Evolutionary conservation across 1,284 basidiomycete genomes (phyloP).

Genomic region (Pyrrhoderma lamaoense): DNA sequence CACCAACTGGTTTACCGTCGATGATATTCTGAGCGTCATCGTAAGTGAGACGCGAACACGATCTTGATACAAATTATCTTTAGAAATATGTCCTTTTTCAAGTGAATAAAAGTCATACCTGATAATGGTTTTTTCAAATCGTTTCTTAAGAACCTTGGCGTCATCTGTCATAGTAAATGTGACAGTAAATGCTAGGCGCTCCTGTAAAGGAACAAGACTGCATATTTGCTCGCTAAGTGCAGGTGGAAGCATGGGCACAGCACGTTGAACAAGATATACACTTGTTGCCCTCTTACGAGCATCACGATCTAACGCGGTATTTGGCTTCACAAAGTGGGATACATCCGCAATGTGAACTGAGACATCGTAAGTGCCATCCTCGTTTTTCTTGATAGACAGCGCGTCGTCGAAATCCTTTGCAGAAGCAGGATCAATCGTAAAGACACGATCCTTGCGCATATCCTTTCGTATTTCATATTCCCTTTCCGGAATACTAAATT

Average conservation of each 20-base stretch:
- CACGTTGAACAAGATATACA: conserved; percentile 92
- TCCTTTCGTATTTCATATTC: conserved; percentile 86
- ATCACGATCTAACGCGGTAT: conserved; percentile 95
- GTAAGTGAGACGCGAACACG: conserved; percentile 83
- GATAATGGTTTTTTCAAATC: conserved; percentile 91
- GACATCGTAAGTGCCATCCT: conserved; percentile 87
- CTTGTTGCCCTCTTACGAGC: conserved; percentile 95
- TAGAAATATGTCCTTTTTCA: conserved; percentile 3
- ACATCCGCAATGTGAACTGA: conserved; percentile 96
- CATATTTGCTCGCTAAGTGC: conserved; percentile 87
- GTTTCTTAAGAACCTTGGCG: conserved; percentile 77
- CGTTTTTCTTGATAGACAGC: conserved; percentile 79
- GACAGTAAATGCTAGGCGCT: conserved; percentile 85
- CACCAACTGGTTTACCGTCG: conserved; percentile 59
- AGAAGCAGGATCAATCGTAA: conserved; percentile 87
- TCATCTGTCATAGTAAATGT: conserved; percentile 85
- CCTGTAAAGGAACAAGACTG: conserved; percentile 80
- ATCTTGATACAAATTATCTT: conserved; percentile 40
- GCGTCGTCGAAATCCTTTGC: conserved; percentile 96
- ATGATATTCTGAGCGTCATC: conserved; percentile 76
- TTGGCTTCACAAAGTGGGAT: conserved; percentile 92
- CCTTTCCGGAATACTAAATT: conserved; percentile 83
- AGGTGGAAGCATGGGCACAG: conserved; percentile 95
- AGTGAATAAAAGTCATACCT: conserved; percentile 43
- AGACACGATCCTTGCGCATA: conserved; percentile 77